These are phyloP conservation scores for Fusarium anguioides DNA, from an alignment of 2,329 filamentous ascomycete species.

Conservation along the genomic window DNA sequence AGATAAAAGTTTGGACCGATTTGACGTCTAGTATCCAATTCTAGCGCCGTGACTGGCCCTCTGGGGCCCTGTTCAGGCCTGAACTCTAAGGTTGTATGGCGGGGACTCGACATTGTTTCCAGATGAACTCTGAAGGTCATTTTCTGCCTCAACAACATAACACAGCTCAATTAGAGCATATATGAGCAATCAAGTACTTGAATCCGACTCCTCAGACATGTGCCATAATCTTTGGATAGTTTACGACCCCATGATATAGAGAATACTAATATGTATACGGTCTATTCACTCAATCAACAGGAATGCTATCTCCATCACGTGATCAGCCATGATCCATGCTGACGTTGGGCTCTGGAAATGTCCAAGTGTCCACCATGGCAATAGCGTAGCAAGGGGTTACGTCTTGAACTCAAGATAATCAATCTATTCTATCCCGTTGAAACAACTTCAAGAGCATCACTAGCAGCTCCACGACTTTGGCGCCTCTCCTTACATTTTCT, in stretches of 20 bases:
- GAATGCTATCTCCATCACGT: constrained; percentile 10
- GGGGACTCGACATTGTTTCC: neutral
- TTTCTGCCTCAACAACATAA: neutral
- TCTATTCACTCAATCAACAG: too few species aligned
- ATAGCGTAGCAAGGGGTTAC: constrained; percentile 45
- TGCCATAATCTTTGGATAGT: neutral
- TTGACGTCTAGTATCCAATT: constrained; percentile 30
- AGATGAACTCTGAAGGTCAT: neutral
- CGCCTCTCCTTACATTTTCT: neutral
- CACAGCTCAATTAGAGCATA: neutral
- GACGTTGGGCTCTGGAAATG: constrained; percentile 40
- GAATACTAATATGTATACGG: too few species aligned
- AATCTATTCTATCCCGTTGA: constrained; percentile 11
- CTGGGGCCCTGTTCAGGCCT: constrained; percentile 46
- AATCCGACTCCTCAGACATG: neutral
- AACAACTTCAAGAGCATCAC: constrained; percentile 22
- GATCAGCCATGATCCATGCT: constrained; percentile 32
- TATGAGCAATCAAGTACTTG: neutral
- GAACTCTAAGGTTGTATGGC: constrained; percentile 50
- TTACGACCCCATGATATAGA: neutral
- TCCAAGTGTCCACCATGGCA: constrained; percentile 46
- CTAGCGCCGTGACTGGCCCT: constrained; percentile 24
- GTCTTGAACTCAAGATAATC: constrained; percentile 28
- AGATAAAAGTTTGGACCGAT: constrained; percentile 47
- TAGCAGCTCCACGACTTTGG: constrained; percentile 19